Evolutionary conservation across 2,329 filamentous ascomycete genomes (phyloP).

Genomic region (Hypoxylon sp.): DNA sequence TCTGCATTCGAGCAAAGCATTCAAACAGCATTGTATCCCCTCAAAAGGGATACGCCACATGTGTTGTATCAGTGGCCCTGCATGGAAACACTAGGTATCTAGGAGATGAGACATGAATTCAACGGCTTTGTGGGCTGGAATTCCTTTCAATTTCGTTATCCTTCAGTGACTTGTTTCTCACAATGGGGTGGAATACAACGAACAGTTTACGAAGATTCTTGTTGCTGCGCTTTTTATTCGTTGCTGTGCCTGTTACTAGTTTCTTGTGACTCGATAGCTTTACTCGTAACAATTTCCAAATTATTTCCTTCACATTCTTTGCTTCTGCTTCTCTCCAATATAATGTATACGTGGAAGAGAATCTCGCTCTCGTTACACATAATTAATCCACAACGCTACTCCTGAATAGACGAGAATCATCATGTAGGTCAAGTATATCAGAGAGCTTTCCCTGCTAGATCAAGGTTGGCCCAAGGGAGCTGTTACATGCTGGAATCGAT

Average conservation of each 20-base stretch:
- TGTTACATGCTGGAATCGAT: neutral
- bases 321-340: neutral
- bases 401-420: neutral
- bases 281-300: neutral
- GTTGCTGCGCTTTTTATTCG: neutral
- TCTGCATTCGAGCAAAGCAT: constrained; percentile 7
- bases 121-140: constrained; percentile 17
- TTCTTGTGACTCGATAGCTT: constrained; percentile 1
- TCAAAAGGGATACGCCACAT: neutral
- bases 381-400: neutral
- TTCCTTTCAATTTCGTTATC: neutral
- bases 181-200: neutral
- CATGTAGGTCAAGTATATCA: neutral
- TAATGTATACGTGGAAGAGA: neutral
- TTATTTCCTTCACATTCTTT: neutral
- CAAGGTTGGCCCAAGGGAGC: neutral
- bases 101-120: constrained; percentile 11
- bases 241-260: neutral
- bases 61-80: constrained; percentile 6
- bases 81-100: constrained; percentile 5
- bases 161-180: neutral
- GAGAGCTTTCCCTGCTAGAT: neutral
- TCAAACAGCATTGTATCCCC: neutral
- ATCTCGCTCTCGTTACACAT: neutral
- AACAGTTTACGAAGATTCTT: neutral